These are phyloP conservation scores for Linnemannia schmuckeri DNA, from an alignment of 192 early-diverging fungal genomes.

Conservation along the genomic window DNA sequence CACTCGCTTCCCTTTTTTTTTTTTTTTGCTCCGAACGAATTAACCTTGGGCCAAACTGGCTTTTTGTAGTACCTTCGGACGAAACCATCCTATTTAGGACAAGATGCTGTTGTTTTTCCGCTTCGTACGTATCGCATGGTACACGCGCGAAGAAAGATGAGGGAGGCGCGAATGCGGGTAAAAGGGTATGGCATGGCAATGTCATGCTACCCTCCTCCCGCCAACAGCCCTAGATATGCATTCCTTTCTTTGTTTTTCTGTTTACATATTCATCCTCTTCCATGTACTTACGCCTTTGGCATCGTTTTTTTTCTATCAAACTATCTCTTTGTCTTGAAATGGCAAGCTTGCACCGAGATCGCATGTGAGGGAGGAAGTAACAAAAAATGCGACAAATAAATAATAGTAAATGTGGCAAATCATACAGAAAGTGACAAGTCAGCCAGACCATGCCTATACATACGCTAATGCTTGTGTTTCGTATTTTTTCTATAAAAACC, in stretches of 20 bases:
- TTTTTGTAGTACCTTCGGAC: background rate
- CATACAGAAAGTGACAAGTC: no score
- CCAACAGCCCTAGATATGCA: conserved; percentile 1
- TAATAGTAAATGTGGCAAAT: no score
- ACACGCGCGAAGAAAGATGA: background rate
- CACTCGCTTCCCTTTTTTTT: background rate
- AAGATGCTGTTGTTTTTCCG: background rate
- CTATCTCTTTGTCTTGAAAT: no score
- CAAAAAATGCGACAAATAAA: no score
- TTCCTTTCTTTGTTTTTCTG: background rate
- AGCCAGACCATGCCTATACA: no score
- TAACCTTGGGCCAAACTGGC: background rate
- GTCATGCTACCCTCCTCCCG: background rate
- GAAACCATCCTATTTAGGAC: conserved; percentile 7
- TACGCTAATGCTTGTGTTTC: no score
- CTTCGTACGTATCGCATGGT: background rate
- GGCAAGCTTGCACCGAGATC: no score
- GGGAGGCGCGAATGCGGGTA: background rate
- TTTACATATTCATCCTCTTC: background rate
- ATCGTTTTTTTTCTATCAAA: background rate
- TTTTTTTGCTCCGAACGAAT: conserved; percentile 6
- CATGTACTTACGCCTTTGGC: background rate
- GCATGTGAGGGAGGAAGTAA: no score
- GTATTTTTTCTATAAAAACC: no score
- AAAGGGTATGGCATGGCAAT: background rate